Evolutionary conservation across 305 asterid genomes (phyloP).

Genomic region (Striga hermonthica): DNA sequence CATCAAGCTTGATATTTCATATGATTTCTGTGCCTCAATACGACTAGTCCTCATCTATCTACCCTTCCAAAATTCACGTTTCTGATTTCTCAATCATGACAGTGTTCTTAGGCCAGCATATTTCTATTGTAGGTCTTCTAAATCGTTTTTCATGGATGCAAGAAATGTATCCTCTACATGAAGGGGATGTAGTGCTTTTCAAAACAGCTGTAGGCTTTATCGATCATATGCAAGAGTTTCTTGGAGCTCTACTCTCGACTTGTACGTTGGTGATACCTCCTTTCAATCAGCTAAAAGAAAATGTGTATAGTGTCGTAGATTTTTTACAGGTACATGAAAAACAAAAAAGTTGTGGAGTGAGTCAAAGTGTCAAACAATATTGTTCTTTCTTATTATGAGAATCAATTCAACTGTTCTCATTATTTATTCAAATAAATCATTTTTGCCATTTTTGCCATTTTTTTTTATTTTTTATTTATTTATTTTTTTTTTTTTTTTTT

Average conservation of each 20-base stretch:
- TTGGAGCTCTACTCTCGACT: constrained; percentile 67
- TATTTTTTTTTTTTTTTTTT: too few relatives aligned
- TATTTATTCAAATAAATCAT: constrained; percentile 6
- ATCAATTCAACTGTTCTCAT: constrained; percentile 18
- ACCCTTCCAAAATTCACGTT: constrained; percentile 10
- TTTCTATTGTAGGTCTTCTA: constrained; percentile 70
- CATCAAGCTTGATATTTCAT: constrained; percentile 14
- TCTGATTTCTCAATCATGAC: constrained; percentile 18
- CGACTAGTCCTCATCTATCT: neutral
- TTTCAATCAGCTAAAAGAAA: constrained; percentile 52
- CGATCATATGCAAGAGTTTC: constrained; percentile 91
- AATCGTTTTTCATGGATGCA: constrained; percentile 91
- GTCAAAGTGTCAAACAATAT: constrained; percentile 21
- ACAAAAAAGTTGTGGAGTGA: constrained; percentile 21
- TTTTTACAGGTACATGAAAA: constrained; percentile 43
- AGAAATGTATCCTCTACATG: constrained; percentile 64
- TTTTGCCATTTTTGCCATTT: neutral
- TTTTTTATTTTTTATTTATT: too few relatives aligned
- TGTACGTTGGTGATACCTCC: constrained; percentile 76
- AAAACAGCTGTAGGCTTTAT: constrained; percentile 89
- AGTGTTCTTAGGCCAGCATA: constrained; percentile 26
- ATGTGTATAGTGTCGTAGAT: constrained; percentile 38
- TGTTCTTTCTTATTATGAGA: constrained; percentile 43
- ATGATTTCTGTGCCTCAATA: neutral
- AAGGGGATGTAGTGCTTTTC: constrained; percentile 60